Evolutionary conservation across 2,329 filamentous ascomycete genomes (phyloP).

Genomic region (Pseudogymnoascus pannorum): DNA sequence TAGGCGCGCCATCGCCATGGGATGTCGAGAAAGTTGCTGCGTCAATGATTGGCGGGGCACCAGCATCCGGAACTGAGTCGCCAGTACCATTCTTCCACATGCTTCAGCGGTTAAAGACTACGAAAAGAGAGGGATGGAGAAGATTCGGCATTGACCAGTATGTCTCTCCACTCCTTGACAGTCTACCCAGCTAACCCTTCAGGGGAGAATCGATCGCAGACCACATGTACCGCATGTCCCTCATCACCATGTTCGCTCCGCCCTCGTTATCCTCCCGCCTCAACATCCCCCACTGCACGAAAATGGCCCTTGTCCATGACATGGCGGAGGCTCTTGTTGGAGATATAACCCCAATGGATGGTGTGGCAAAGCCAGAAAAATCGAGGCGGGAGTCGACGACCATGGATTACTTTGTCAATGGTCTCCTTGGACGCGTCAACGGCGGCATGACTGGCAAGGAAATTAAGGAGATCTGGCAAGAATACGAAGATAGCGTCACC

Average conservation of each 20-base stretch:
- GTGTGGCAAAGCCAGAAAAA: slow-evolving; percentile 81
- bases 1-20: too few relatives aligned
- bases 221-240: slow-evolving; percentile 99
- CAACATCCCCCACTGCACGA: slow-evolving; percentile 76
- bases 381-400: slow-evolving; percentile 75
- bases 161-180: slow-evolving; percentile 6
- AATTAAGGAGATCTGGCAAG: slow-evolving; percentile 78
- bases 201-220: slow-evolving; percentile 88
- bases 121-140: slow-evolving; percentile 91
- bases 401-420: slow-evolving; percentile 81
- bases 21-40: slow-evolving; percentile 56
- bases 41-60: slow-evolving; percentile 52
- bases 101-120: slow-evolving; percentile 89
- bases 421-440: slow-evolving; percentile 65
- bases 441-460: slow-evolving; percentile 63
- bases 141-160: slow-evolving; percentile 68
- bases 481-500: slow-evolving; percentile 86
- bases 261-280: slow-evolving; percentile 62
- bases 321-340: slow-evolving; percentile 95
- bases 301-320: slow-evolving; percentile 94
- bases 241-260: slow-evolving; percentile 89
- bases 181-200: slow-evolving; percentile 16
- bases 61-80: slow-evolving; percentile 54
- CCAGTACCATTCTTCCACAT: slow-evolving; percentile 92
- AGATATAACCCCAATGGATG: slow-evolving; percentile 91